Base-by-base conservation (phyloP, 306 rosid species). In the Quercus robur region DNA sequence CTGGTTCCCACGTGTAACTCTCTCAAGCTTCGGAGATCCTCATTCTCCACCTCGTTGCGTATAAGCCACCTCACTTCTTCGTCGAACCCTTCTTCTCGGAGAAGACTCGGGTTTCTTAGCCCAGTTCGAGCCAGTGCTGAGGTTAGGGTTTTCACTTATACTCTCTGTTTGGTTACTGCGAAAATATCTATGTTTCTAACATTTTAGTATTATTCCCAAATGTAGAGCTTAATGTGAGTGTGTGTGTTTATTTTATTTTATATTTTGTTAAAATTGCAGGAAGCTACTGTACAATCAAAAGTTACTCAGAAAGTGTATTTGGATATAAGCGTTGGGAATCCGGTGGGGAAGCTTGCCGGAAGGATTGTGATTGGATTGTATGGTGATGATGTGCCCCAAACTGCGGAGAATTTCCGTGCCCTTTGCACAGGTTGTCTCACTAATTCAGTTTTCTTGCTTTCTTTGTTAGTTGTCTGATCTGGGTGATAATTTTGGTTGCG, bases 311-410 rank as follows among this genome's bases (percentile, higher is more conserved):
- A 95, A 85, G 99, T 95, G 19, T 95, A 73, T 81, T 89, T 95
- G 26, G 99, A 95, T 78, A 76, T 95, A 28, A 87, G 98, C 74
- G 88, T 95, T 49, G 99, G 99, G 41, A 95, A 95, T 76, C 98
- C 99, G 1, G 97, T 95, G 9, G 99, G 99, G 77, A 90, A 95
- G 90, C 88, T 93, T 46, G 97, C 80, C 0, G 98, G 99, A 14
- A 89, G 94, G 84, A 77, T 95, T 83, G 97, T 95, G 70, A 95
- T 95, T 80, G 98, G 99, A 49, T 86, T 95, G 69, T 95, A n/a
- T 77, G 99, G 99, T 44, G 97, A 95, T 63, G 99, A 93, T 83
- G 99, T 95, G 54, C 99, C 99, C 75, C 94, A 93, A 79, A 93
- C 97, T 3, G 89, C 85, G 0, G 99, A 95, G 89, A 95, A 93